Conservation (phyloP, 2,329 filamentous ascomycete species). For the Hawksworthiomyces lignivorus region DNA sequence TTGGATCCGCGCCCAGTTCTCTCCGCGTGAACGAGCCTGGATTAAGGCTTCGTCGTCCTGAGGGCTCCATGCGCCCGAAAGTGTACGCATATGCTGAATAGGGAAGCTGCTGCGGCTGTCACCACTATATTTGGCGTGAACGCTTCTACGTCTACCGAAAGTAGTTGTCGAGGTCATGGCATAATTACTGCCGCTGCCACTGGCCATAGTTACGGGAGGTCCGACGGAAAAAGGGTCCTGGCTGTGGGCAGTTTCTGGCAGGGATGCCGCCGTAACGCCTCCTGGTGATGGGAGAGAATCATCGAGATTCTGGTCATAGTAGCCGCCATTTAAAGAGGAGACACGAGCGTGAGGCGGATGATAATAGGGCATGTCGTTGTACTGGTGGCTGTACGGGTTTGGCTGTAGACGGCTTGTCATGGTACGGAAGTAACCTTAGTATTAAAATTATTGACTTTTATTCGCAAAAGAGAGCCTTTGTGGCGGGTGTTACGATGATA, state of each 20-base stretch:
- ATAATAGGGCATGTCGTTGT: slow-evolving; percentile 28
- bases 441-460: too few species aligned
- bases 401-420: too few species aligned
- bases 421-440: too few species aligned
- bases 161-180: too few species aligned
- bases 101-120: slow-evolving; percentile 21
- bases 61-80: slow-evolving; percentile 62
- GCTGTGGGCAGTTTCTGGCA: slow-evolving; percentile 16
- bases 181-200: too few species aligned
- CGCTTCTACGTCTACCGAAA: slow-evolving; percentile 16
- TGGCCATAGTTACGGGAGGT: slow-evolving; percentile 21
- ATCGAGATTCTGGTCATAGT: slow-evolving; percentile 24
- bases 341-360: slow-evolving; percentile 17
- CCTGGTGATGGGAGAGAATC: slow-evolving; percentile 13
- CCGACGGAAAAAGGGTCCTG: slow-evolving; percentile 26
- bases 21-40: slow-evolving; percentile 60
- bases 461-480: too few species aligned
- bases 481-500: too few species aligned
- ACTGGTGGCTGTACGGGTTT: too few species aligned
- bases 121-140: slow-evolving; percentile 16
- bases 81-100: slow-evolving; percentile 40
- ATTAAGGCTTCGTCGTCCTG: slow-evolving; percentile 70
- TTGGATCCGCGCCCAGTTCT: slow-evolving; percentile 81
- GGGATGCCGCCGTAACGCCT: too few species aligned
- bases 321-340: slow-evolving; percentile 16